Conservation (phyloP, 768 basidiomycete genomes). For the Neoboletus subvelutipes region DNA sequence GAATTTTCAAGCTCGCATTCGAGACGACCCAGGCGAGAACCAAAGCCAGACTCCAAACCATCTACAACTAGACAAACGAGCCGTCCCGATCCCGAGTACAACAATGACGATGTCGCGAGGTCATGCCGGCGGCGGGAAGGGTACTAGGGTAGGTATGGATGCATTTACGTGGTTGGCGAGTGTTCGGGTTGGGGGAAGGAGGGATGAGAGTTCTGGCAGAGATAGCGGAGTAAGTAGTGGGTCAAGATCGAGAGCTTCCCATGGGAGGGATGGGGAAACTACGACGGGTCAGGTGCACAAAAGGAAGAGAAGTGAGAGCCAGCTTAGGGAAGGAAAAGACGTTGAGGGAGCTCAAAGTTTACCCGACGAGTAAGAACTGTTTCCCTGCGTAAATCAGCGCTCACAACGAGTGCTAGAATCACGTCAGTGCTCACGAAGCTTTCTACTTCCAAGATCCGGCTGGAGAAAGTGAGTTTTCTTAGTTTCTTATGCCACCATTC, state of each 20-base stretch:
- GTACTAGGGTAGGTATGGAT: constrained; percentile 64
- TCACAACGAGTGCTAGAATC: constrained; percentile 46
- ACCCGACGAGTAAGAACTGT: constrained; percentile 65
- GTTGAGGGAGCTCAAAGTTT: constrained; percentile 47
- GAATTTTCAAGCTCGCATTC: constrained; percentile 10
- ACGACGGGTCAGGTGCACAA: constrained; percentile 13
- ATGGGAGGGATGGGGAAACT: constrained; percentile 17
- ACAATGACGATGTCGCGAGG: constrained; percentile 49
- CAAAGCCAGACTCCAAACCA: constrained; percentile 2
- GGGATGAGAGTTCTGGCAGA: constrained; percentile 57
- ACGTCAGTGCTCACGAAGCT: constrained; percentile 70
- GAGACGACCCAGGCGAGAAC: constrained; percentile 15
- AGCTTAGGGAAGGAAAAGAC: constrained; percentile 32
- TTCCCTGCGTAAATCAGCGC: not conserved
- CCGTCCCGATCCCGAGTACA: constrained; percentile 26
- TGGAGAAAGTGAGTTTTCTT: constrained; percentile 68
- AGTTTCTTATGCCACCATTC: constrained; percentile 2
- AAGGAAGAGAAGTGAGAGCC: constrained; percentile 50
- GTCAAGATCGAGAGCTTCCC: constrained; percentile 43
- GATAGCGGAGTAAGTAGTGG: constrained; percentile 46
- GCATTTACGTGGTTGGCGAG: constrained; percentile 70
- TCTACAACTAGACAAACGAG: constrained; percentile 15
- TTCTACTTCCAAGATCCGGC: constrained; percentile 66
- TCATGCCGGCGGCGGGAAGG: constrained; percentile 45
- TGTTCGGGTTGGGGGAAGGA: constrained; percentile 59